Percentiles rank a stretch among this genome's conserved stretches.
Evolutionary conservation across 176 grass and related monocot species (phyloP).

Genomic region (Oryza glumipatula): DNA sequence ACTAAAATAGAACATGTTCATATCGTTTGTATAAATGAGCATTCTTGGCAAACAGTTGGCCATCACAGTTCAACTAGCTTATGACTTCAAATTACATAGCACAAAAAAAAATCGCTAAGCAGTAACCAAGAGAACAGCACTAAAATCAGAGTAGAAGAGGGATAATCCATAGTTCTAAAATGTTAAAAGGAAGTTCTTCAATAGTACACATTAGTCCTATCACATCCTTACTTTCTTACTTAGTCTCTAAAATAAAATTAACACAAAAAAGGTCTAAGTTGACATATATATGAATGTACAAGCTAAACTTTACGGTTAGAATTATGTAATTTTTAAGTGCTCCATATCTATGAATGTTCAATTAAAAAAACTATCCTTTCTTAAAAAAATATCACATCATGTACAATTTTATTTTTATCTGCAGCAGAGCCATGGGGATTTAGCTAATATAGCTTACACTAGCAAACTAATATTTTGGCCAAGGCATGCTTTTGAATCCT

Average conservation of each 20-base stretch:
- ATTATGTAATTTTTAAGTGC: too few species aligned
- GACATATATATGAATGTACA: too few species aligned
- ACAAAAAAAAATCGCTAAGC: background rate
- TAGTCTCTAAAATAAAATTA: background rate
- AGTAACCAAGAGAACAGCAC: background rate
- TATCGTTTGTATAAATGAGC: background rate
- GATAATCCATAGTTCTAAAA: too few species aligned
- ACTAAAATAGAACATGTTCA: constrained; percentile 2
- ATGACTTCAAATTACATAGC: background rate
- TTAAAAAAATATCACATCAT: too few species aligned
- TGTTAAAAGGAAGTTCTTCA: background rate
- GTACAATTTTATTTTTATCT: too few species aligned
- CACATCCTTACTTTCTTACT: background rate
- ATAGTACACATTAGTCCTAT: background rate
- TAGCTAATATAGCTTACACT: background rate
- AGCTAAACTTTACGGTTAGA: too few species aligned
- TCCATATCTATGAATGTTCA: too few species aligned
- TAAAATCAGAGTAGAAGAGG: background rate
- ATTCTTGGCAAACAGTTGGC: background rate
- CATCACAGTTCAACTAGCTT: background rate
- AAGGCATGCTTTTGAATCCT: constrained; percentile 4
- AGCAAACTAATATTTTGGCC: background rate
- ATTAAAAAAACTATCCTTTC: too few species aligned
- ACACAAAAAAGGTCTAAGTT: too few species aligned
- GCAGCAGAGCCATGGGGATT: background rate